Base-by-base conservation (phyloP, 495 filamentous ascomycete species). In the Amorphotheca resinae region DNA sequence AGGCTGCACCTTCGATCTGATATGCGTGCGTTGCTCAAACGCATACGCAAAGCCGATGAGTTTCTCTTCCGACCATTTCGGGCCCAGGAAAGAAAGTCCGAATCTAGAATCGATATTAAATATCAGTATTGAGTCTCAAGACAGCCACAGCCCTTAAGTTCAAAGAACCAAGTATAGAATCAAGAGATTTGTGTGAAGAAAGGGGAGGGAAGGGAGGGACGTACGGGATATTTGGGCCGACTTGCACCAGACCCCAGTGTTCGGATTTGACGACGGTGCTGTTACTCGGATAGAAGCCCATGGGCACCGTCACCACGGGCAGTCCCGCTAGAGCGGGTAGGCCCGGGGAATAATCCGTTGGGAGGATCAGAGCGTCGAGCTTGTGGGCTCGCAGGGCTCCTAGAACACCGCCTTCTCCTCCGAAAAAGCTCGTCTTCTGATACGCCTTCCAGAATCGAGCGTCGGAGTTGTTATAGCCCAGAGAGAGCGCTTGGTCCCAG, bases 21-120 rank as follows among this genome's bases (percentile, higher is more conserved):
- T 30, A 14, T 45, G 38, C n/a, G 74, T 81, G 45, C 66, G 58
- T 57, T 83, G 79, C 62, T 83, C 79, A 59, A 70, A 82, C 15
- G 76, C 77, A 60, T 77, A 82, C 22, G 77, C 77, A 57, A 72
- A 67, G n/a, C 70, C 74, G 38, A 84, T 74, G 36, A 80, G 59
- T 36, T 53, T 64, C 39, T 59, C 62, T 57, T 77, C 70, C 35
- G 64, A 68, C 59, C 66, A 84, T 32, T 63, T 65, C 0, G 41
- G 36, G 0, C 75, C 79, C 39, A 77, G 50, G 56, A 83, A 81
- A 25, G 65, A 66, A 23, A 81, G 53, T 1, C 77, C 76, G 46
- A 78, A 76, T 5, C 62, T 59, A 21, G 1, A n/a, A n/a, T n/a
- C n/a, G n/a, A n/a, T n/a, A n/a, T n/a, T n/a, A 5, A n/a, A n/a